These are phyloP conservation scores for Chrysosporium keratinophilum DNA, from an alignment of 2,329 filamentous ascomycete species.

Conservation along the genomic window DNA sequence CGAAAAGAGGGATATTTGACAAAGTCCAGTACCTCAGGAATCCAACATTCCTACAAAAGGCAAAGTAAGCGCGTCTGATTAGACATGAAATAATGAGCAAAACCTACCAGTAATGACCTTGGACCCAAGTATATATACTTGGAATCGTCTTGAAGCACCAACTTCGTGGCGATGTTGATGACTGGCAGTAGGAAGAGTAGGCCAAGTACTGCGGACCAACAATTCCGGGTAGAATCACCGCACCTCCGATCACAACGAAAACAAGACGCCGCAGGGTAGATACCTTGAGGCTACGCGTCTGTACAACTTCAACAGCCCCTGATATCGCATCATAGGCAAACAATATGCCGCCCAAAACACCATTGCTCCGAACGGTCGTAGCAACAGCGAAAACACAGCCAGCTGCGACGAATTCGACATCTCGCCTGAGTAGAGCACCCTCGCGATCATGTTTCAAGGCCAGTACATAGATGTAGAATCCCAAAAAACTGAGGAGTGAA, in stretches of 20 bases:
- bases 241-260: constrained; percentile 55
- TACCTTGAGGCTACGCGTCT: constrained; percentile 25
- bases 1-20: constrained; percentile 76
- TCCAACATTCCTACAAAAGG: constrained; percentile 62
- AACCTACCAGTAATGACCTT: constrained; percentile 76
- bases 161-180: constrained; percentile 38
- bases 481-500: constrained; percentile 64
- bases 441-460: constrained; percentile 26
- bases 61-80: background rate
- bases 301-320: constrained; percentile 35
- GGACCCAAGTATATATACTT: constrained; percentile 86
- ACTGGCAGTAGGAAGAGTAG: constrained; percentile 58
- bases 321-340: constrained; percentile 54
- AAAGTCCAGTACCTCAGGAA: constrained; percentile 84
- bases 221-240: constrained; percentile 57
- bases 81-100: background rate
- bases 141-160: constrained; percentile 71
- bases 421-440: constrained; percentile 25
- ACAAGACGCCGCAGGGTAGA: constrained; percentile 44
- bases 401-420: constrained; percentile 48
- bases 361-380: constrained; percentile 71
- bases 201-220: constrained; percentile 63
- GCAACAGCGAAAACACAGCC: constrained; percentile 62
- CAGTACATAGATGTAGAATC: constrained; percentile 58
- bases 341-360: constrained; percentile 66